Percentiles rank a stretch among this genome's conserved stretches.
phyloP scores from a whole-genome alignment of 257 asterid species.

The Cinchona pubescens region DNA sequence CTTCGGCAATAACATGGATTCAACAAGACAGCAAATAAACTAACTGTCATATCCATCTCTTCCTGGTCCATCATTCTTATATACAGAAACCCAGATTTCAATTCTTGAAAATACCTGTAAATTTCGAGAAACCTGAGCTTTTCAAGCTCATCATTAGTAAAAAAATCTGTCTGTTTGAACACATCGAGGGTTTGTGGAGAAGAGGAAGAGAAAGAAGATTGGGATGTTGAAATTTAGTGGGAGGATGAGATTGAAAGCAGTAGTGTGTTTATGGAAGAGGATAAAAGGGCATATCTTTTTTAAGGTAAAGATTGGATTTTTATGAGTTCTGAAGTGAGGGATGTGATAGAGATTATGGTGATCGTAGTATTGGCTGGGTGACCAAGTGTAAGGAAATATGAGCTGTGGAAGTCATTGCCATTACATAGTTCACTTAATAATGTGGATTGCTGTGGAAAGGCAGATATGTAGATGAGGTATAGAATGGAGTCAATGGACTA shows the following conservation, averaged over 20 bases:
- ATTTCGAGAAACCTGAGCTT: constrained; percentile 52
- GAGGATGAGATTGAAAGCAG: constrained; percentile 26
- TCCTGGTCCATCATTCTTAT: constrained; percentile 74
- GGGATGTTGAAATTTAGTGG: constrained; percentile 53
- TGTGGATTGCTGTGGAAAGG: background rate
- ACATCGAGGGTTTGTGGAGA: constrained; percentile 34
- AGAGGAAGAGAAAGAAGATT: constrained; percentile 27
- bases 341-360: constrained; percentile 29
- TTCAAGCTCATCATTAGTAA: constrained; percentile 62
- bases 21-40: constrained; percentile 75
- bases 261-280: constrained; percentile 37
- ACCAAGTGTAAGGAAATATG: constrained; percentile 44
- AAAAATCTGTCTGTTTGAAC: constrained; percentile 51
- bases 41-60: constrained; percentile 66
- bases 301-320: constrained; percentile 39
- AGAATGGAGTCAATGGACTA: too few species aligned
- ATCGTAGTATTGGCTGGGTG: constrained; percentile 21
- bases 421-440: too few species aligned
- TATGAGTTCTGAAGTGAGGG: constrained; percentile 22
- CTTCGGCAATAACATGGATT: constrained; percentile 67
- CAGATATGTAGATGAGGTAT: constrained; percentile 9
- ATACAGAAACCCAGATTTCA: constrained; percentile 69
- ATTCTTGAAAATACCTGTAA: constrained; percentile 57
- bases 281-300: constrained; percentile 39
- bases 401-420: constrained; percentile 51